phyloP scores from a whole-genome alignment of 192 early-diverging fungal genomes.

The Coemansia sp. region DNA sequence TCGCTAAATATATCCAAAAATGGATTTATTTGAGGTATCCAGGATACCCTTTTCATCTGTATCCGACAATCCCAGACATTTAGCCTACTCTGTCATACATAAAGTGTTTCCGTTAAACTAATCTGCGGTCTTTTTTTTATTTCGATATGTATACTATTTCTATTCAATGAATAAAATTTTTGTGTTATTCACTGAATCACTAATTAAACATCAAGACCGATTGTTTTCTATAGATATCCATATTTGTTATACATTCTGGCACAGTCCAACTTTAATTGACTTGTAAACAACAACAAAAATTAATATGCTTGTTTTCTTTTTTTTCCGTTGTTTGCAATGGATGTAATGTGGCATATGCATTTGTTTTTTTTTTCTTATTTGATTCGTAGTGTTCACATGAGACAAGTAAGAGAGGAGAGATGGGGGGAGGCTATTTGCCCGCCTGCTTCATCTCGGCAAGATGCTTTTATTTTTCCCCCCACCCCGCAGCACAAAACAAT shows the following conservation, averaged over 20 bases:
- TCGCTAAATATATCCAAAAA: neutral
- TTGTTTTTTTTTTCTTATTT: neutral
- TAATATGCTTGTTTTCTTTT: no score
- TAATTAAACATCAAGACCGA: neutral
- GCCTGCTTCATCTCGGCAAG: conserved; percentile 6
- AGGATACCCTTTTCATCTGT: neutral
- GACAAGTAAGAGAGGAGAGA: neutral
- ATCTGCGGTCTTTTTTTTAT: neutral
- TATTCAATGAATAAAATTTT: neutral
- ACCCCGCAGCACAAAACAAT: neutral
- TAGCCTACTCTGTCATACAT: no score
- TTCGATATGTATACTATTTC: neutral
- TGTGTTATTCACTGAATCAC: neutral
- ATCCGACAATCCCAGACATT: neutral
- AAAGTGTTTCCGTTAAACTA: no score
- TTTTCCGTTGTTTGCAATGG: no score
- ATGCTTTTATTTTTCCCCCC: neutral
- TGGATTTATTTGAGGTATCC: neutral
- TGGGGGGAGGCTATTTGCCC: neutral
- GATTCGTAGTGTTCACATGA: conserved; percentile 2
- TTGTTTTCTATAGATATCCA: neutral
- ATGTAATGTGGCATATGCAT: neutral
- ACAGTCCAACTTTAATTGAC: neutral
- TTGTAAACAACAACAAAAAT: no score
- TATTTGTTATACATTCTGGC: neutral